Evolutionary conservation across 164 flowering plant genomes (phyloP), one percentile per base, ranked within the genome.

Genomic region (Stephania japonica): DNA sequence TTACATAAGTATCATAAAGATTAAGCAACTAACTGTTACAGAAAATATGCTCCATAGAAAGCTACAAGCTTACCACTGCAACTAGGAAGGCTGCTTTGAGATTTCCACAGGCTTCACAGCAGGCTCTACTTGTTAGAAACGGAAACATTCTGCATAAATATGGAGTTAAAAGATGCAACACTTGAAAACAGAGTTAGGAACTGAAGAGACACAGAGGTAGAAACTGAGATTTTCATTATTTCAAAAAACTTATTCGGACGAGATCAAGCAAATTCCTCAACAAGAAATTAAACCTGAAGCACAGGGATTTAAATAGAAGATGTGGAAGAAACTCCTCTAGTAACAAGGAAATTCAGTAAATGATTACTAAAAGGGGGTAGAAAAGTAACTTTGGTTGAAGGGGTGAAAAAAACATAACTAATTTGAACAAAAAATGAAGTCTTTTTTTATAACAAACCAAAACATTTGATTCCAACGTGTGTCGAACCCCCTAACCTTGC

Each of bases 71-170:
- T 78, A 96, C 99, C 90, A 96, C 97, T 50, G 99, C 95, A 72
- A 93, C 79, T 76, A 96, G 83, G 83, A 96, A 96, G 65, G 99
- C 99, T 72, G 98, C 99, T 78, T 93, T 93, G 61, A 96, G 88
- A 84, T 93, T 93, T 76, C 89, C 99, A 80, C 99, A 95, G 42
- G 97, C 97, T 83, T 87, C 98, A 83, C 99, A 93, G 74, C 99
- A 96, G 78, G 99, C 99, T 72, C 80, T 83, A 77, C 78, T 90
- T 42, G 67, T 85, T 78, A 93, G 75, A 78, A 96, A 93, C 38
- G 98, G 99, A 81, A 96, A 90, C 97, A 97, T 91, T 70, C 98
- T 96, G 90, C 74, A 49, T 56, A 81, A 43, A 75, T 71, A 76
- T 24, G 41, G 38, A 24, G 50, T 75, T 18, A 79, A 75, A 77